Base-by-base conservation (phyloP, 2,329 filamentous ascomycete species). In the Pseudopithomyces chartarum region DNA sequence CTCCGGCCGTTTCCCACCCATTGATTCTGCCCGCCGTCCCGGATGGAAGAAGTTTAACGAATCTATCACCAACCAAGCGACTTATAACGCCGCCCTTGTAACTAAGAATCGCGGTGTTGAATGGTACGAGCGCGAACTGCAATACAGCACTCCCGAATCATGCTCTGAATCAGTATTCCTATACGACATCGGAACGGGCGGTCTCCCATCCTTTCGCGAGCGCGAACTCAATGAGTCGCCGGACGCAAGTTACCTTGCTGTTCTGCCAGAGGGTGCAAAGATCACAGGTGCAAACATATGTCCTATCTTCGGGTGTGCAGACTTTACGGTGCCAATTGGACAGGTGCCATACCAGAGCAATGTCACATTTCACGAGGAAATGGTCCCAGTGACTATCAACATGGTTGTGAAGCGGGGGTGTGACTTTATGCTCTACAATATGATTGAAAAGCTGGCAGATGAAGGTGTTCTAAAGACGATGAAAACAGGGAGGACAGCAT, bases 181-280 rank as follows among this genome's bases (percentile, higher is more conserved):
- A 20, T 77, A 76, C 60, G 78, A 79, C 58, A 76, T 79, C 49
- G 77, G 78, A 10, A 79, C 76, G 0, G 77, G 78, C 20, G 78
- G 76, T 0, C 50, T 76, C 17, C 76, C 77, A 2, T 75, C 72
- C 6, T 79, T 73, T 55, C 73, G 77, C 11, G 76, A 79, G 57
- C 49, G 64, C 10, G 66, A 67, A 20, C 66, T 77, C 6, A 75
- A 70, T 49, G 63, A 70, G n/a, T 66, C 61, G 20, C 65, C 67
- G 2, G 65, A 67, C 11, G 70, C 75, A 2, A 61, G 70, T 0
- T 75, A 73, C 40, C 63, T 78, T 10, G 71, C 74, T 2, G 64
- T 70, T 6, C 65, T 65, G 11, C 71, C 73, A 0, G 55, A 60
- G 5, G 62, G 63, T 2, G 72, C 74, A 0, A 65, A 66, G n/a